Evolutionary conservation across 495 filamentous ascomycete genomes (phyloP).

Genomic region (Penicillium bialowiezense): DNA sequence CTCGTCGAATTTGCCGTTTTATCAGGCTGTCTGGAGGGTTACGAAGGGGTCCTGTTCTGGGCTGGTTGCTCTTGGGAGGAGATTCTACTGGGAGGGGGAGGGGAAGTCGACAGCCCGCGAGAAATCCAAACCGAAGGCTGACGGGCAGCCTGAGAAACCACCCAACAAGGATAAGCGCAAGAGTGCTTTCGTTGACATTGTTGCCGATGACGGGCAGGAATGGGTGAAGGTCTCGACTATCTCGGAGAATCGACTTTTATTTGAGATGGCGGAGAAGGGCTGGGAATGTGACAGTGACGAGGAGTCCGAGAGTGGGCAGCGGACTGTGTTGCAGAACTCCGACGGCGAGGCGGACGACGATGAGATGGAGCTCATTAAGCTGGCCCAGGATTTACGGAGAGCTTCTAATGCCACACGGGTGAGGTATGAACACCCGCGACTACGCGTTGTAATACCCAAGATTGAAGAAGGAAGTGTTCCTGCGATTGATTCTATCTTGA

Average conservation of each 20-base stretch:
- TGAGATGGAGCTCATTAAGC: slow-evolving; percentile 54
- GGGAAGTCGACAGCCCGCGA: slow-evolving; percentile 16
- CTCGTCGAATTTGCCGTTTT: slow-evolving; percentile 58
- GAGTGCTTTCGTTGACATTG: slow-evolving; percentile 47
- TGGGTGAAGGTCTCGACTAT: slow-evolving; percentile 64
- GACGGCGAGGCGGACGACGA: slow-evolving; percentile 38
- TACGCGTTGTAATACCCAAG: slow-evolving; percentile 61
- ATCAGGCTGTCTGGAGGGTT: slow-evolving; percentile 53
- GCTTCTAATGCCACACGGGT: slow-evolving; percentile 53
- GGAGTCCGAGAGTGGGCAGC: slow-evolving; percentile 33
- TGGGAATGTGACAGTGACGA: slow-evolving; percentile 49
- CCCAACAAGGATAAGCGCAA: slow-evolving; percentile 39
- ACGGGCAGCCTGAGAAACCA: slow-evolving; percentile 24
- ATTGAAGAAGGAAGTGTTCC: slow-evolving; percentile 45
- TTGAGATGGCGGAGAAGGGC: slow-evolving; percentile 63
- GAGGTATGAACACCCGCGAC: slow-evolving; percentile 54
- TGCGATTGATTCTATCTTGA: slow-evolving; percentile 57
- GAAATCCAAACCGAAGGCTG: slow-evolving; percentile 23
- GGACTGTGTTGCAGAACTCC: slow-evolving; percentile 34
- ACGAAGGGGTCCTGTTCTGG: slow-evolving; percentile 45
- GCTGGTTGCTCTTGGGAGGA: slow-evolving; percentile 50
- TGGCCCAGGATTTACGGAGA: slow-evolving; percentile 51
- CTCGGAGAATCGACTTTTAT: slow-evolving; percentile 53
- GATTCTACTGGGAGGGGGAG: slow-evolving; percentile 52
- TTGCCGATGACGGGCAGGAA: slow-evolving; percentile 52